Conservation (phyloP, 805 yeast species). For the Wickerhamomyces ciferrii region DNA sequence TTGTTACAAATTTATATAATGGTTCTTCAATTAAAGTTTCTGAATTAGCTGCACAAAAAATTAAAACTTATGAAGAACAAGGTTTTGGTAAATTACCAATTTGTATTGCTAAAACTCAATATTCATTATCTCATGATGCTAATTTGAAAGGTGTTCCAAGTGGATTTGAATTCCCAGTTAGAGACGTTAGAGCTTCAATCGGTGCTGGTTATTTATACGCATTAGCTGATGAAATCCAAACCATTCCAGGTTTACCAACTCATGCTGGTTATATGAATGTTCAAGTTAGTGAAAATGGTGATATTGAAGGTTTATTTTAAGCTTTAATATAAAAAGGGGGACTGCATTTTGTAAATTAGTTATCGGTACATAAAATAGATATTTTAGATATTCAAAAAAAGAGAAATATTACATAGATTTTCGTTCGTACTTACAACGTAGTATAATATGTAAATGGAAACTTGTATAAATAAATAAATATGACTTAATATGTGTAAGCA, state of each 20-base stretch:
- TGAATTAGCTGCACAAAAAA: conserved; percentile 64
- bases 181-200: conserved; percentile 71
- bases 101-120: conserved; percentile 84
- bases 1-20: conserved; percentile 75
- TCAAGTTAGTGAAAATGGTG: conserved; percentile 75
- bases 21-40: conserved; percentile 67
- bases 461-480: neutral
- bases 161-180: conserved; percentile 73
- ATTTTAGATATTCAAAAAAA: neutral
- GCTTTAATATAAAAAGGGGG: neutral
- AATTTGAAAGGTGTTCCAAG: conserved; percentile 79
- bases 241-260: conserved; percentile 83
- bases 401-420: too few relatives aligned
- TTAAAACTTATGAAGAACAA: conserved; percentile 62
- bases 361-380: too few relatives aligned
- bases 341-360: conserved; percentile 1
- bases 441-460: too few relatives aligned
- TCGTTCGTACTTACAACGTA: too few relatives aligned
- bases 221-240: conserved; percentile 79
- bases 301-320: conserved; percentile 74
- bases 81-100: conserved; percentile 77
- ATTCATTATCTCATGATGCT: conserved; percentile 80
- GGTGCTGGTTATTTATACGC: conserved; percentile 88
- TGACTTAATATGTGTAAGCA: neutral
- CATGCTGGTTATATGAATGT: conserved; percentile 85